A percentile compares a stretch with the other conserved stretches of the same genome.
These are phyloP conservation scores for Cyclanthera cordifolia DNA, from an alignment of 306 rosid genomes.

Conservation along the genomic window DNA sequence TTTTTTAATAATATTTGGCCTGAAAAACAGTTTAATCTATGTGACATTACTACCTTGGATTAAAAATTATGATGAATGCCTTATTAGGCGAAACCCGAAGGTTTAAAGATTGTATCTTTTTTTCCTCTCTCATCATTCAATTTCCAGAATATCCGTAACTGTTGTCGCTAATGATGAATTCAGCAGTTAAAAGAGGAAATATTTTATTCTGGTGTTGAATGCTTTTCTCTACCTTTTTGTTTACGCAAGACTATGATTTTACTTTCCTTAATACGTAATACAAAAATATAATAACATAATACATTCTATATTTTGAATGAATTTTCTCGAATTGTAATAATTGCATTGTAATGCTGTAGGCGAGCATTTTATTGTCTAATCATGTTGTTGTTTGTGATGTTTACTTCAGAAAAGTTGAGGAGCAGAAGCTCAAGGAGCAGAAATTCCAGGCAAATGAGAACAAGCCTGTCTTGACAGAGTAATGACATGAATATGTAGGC, in stretches of 20 bases:
- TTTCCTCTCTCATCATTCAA: not conserved
- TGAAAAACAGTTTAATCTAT: not conserved
- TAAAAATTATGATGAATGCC: not conserved
- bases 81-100: not conserved
- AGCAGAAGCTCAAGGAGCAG: slow-evolving; percentile 85
- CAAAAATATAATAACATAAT: not conserved
- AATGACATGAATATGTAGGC: slow-evolving; percentile 15
- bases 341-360: not conserved
- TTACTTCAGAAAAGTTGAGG: slow-evolving; percentile 59
- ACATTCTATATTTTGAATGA: not conserved
- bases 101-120: no score
- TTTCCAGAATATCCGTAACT: not conserved
- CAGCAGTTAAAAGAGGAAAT: not conserved
- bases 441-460: slow-evolving; percentile 78
- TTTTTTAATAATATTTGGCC: not conserved
- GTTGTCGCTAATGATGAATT: not conserved
- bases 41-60: not conserved
- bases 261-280: not conserved
- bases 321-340: not conserved
- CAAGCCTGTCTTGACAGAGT: slow-evolving; percentile 94
- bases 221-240: not conserved
- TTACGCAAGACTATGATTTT: not conserved
- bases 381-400: not conserved
- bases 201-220: slow-evolving; percentile 3
- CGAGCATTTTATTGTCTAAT: not conserved